These are phyloP conservation scores for Ulmus americana DNA, from an alignment of 331 rosid genomes.

Conservation along the genomic window DNA sequence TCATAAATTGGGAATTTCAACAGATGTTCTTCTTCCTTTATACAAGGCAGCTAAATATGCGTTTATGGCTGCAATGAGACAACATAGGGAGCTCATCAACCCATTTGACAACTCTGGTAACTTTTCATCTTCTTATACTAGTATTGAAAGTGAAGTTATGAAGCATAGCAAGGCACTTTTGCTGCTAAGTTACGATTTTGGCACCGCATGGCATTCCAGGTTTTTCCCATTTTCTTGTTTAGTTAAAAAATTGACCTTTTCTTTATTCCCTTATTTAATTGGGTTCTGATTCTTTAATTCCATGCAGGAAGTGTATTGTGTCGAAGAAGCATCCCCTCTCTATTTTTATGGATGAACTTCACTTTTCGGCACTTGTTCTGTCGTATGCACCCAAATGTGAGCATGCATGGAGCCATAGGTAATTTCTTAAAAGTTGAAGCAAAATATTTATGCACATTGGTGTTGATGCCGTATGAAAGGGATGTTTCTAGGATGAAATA, in stretches of 20 bases:
- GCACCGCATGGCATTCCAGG: constrained; percentile 94
- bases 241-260: background rate
- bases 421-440: constrained; percentile 10
- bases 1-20: constrained; percentile 80
- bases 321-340: constrained; percentile 41
- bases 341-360: constrained; percentile 54
- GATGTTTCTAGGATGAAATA: constrained; percentile 11
- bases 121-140: constrained; percentile 24
- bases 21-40: constrained; percentile 48
- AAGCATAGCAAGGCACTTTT: constrained; percentile 66
- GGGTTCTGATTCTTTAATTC: constrained; percentile 3
- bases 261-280: constrained; percentile 4
- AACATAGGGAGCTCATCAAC: constrained; percentile 34
- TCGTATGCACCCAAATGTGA: constrained; percentile 77
- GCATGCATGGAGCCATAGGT: constrained; percentile 91
- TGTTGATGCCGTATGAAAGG: constrained; percentile 1
- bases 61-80: constrained; percentile 45
- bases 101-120: constrained; percentile 21
- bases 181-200: constrained; percentile 75
- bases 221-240: constrained; percentile 24
- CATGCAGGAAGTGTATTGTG: constrained; percentile 56
- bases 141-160: constrained; percentile 47
- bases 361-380: constrained; percentile 67
- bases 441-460: background rate
- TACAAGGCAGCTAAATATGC: constrained; percentile 49